A percentile compares a stretch with the other conserved stretches of the same genome.
These are phyloP conservation scores for Diplodia corticola DNA, from an alignment of 2,329 filamentous ascomycete species.

Conservation along the genomic window DNA sequence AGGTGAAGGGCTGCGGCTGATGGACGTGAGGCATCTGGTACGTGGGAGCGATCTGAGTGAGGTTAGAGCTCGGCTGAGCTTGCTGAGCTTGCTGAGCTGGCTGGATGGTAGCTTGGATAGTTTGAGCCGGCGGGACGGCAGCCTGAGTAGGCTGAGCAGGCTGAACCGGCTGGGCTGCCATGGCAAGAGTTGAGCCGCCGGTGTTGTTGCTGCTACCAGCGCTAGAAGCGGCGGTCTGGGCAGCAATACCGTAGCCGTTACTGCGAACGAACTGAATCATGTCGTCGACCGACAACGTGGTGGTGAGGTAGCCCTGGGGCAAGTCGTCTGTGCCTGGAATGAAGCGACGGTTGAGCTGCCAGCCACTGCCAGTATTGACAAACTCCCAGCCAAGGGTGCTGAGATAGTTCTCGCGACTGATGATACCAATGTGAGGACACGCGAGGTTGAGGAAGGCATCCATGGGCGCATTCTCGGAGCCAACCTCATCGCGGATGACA, in stretches of 20 bases:
- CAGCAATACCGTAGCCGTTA: background rate
- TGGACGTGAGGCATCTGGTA: too few species aligned
- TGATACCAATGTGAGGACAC: background rate
- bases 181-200: background rate
- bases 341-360: constrained; percentile 26
- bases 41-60: too few species aligned
- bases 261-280: constrained; percentile 28
- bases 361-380: background rate
- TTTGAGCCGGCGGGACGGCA: background rate
- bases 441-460: background rate
- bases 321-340: constrained; percentile 25
- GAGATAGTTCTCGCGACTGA: background rate
- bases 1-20: too few species aligned
- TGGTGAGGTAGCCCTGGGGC: constrained; percentile 28
- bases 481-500: constrained; percentile 52
- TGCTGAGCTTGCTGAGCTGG: background rate
- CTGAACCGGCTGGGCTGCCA: constrained; percentile 7
- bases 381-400: background rate
- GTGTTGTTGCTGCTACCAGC: background rate
- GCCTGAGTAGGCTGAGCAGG: background rate
- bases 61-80: background rate
- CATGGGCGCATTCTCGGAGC: constrained; percentile 36
- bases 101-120: background rate
- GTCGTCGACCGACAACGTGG: constrained; percentile 38
- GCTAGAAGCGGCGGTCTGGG: background rate